These are phyloP conservation scores for Crithidia thermophila DNA, from an alignment of 208 protist genomes.

Conservation along the genomic window DNA sequence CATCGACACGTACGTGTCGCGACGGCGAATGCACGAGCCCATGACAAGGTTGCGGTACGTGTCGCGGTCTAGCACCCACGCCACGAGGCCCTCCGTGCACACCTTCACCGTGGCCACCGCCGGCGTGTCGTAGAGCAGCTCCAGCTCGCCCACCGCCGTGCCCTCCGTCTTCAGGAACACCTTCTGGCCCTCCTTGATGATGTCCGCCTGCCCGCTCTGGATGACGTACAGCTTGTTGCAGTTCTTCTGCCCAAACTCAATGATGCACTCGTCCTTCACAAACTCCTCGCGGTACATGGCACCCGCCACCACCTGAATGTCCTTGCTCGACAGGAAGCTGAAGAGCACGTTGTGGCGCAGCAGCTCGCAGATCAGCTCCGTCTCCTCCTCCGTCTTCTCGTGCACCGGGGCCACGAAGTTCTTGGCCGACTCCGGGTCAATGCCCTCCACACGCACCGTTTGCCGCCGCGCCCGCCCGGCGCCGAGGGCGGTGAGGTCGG, in stretches of 20 bases:
- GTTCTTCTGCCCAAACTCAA: constrained; percentile 67
- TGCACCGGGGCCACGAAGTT: constrained; percentile 75
- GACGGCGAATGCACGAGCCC: constrained; percentile 82
- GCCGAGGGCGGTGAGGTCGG: constrained; percentile 78
- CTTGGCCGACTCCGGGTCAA: constrained; percentile 86
- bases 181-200: constrained; percentile 89
- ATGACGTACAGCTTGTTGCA: constrained; percentile 92
- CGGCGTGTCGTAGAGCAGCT: constrained; percentile 91
- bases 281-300: constrained; percentile 85
- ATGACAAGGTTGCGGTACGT: constrained; percentile 93
- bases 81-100: constrained; percentile 68
- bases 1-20: constrained; percentile 79
- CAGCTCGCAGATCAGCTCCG: constrained; percentile 73
- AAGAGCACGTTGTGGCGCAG: constrained; percentile 89
- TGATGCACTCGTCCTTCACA: constrained; percentile 76
- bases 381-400: constrained; percentile 81
- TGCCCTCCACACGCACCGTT: constrained; percentile 79
- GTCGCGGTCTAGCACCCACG: constrained; percentile 90
- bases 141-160: constrained; percentile 86
- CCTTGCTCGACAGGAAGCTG: constrained; percentile 72
- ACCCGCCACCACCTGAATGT: constrained; percentile 67
- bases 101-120: constrained; percentile 87
- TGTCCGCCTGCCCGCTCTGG: constrained; percentile 77
- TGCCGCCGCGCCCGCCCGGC: constrained; percentile 71
- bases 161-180: constrained; percentile 89